Conservation (phyloP, 2,329 filamentous ascomycete species). For the Clarireedia homoeocarpa region DNA sequence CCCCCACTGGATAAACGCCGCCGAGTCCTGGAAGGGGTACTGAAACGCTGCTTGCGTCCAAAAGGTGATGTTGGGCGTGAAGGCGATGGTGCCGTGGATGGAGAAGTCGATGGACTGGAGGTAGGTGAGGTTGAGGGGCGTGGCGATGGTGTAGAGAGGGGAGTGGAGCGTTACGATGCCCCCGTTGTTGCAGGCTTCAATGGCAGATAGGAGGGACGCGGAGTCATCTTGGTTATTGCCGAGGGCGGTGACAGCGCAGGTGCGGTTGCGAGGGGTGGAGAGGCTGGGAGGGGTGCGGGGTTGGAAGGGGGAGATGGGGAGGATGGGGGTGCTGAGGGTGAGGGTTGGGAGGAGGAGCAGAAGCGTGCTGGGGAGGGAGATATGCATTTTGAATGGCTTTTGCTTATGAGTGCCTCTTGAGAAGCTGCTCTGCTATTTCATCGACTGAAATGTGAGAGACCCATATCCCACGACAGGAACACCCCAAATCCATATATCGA, state of each 20-base stretch:
- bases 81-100: slow-evolving; percentile 1
- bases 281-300: background rate
- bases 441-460: too few relatives aligned
- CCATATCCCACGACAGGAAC: too few relatives aligned
- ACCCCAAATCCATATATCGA: too few relatives aligned
- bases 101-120: slow-evolving; percentile 3
- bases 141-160: slow-evolving; percentile 3
- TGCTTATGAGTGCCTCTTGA: too few relatives aligned
- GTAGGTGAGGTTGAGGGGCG: background rate
- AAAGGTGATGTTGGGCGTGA: background rate
- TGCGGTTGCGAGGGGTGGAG: background rate
- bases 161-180: background rate
- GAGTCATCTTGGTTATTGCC: background rate
- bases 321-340: too few relatives aligned
- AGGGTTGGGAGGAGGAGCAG: background rate
- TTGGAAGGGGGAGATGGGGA: background rate
- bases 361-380: background rate
- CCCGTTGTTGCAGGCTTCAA: slow-evolving; percentile 3
- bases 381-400: too few relatives aligned
- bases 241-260: background rate
- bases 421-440: too few relatives aligned
- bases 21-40: slow-evolving; percentile 1
- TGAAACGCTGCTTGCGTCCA: background rate
- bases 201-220: background rate
- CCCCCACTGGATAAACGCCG: background rate